These are phyloP conservation scores for Prunus yedoensis DNA, from an alignment of 331 rosid species.

Conservation along the genomic window DNA sequence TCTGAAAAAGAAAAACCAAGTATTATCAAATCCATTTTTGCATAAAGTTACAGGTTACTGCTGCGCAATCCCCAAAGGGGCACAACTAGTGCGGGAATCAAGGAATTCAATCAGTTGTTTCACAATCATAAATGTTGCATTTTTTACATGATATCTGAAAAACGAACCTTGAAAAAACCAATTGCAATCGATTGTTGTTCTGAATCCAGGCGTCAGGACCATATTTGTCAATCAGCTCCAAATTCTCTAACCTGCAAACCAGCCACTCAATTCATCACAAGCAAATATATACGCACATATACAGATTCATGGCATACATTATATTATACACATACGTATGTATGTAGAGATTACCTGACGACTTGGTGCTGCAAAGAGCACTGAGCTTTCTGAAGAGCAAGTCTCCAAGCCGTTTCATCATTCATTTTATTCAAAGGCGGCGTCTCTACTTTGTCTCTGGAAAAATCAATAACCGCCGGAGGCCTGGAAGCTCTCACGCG, in stretches of 20 bases:
- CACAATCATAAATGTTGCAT: not conserved
- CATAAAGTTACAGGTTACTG: not conserved
- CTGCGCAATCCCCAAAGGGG: too few relatives aligned
- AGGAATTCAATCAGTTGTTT: too few relatives aligned
- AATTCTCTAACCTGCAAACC: constrained; percentile 75
- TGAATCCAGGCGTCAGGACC: constrained; percentile 83
- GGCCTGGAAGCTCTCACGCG: constrained; percentile 94
- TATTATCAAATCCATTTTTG: not conserved
- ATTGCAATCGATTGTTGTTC: constrained; percentile 77
- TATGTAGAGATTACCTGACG: constrained; percentile 48
- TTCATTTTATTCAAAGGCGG: constrained; percentile 59
- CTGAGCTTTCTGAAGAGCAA: constrained; percentile 73
- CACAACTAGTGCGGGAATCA: not conserved
- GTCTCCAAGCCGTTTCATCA: constrained; percentile 92
- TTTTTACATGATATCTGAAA: not conserved
- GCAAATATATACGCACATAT: not conserved
- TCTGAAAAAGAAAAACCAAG: constrained; percentile 46
- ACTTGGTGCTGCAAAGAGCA: constrained; percentile 74
- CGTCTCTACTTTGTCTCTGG: constrained; percentile 60
- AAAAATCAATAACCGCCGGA: constrained; percentile 71
- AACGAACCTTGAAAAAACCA: constrained; percentile 67
- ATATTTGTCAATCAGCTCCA: constrained; percentile 74
- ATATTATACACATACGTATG: not conserved
- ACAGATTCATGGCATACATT: not conserved
- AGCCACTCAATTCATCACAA: constrained; percentile 23